phyloP scores from a whole-genome alignment of 1,284 basidiomycete genomes.

The Tylopilus orsonianus region DNA sequence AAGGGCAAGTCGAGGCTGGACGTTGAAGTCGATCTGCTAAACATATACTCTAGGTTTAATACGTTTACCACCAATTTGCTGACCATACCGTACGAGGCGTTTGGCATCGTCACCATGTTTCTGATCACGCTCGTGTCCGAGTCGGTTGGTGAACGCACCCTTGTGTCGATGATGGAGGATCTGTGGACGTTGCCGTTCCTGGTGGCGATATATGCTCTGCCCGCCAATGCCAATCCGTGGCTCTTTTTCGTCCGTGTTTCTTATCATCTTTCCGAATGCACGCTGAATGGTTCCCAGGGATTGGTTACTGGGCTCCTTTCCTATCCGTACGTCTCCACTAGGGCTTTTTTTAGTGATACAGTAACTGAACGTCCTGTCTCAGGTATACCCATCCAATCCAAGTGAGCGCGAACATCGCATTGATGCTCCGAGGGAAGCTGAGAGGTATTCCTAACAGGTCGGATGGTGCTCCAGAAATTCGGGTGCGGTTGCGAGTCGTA shows the following conservation, averaged over 20 bases:
- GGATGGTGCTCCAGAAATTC: constrained; percentile 57
- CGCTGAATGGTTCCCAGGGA: constrained; percentile 8
- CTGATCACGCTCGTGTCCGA: constrained; percentile 47
- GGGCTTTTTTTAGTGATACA: constrained; percentile 4
- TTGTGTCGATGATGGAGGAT: constrained; percentile 48
- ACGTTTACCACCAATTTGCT: constrained; percentile 64
- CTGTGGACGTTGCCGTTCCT: constrained; percentile 44
- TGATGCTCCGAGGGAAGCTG: neutral
- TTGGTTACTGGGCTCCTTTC: constrained; percentile 19
- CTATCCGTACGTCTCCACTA: constrained; percentile 4
- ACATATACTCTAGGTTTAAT: constrained; percentile 42
- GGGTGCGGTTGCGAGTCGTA: constrained; percentile 53
- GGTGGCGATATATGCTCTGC: constrained; percentile 14
- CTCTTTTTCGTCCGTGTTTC: constrained; percentile 11
- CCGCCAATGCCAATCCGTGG: constrained; percentile 14
- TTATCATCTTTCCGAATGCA: neutral
- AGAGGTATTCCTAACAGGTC: constrained; percentile 34
- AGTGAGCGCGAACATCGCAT: constrained; percentile 4
- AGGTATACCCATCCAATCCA: constrained; percentile 39
- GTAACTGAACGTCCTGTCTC: neutral
- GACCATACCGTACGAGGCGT: constrained; percentile 52
- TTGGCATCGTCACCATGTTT: constrained; percentile 45
- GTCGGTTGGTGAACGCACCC: constrained; percentile 44
- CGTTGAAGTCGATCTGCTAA: neutral
- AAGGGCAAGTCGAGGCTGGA: constrained; percentile 40